Base-by-base conservation (phyloP, 805 yeast genomes). In the Hanseniaspora valbyensis region DNA sequence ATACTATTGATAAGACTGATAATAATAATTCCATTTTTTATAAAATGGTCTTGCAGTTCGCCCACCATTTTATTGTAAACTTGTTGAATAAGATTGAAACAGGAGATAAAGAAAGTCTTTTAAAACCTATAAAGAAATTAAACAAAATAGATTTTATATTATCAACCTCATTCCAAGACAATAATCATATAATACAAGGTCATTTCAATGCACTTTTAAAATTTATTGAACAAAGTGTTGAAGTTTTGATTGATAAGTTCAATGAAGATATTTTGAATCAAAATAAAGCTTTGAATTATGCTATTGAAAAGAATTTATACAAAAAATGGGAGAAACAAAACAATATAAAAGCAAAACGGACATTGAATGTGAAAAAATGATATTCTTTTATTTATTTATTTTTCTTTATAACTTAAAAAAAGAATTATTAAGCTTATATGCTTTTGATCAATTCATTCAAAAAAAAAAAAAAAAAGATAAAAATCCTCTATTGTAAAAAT, bases 51-150 rank as follows among this genome's bases (percentile, higher is more conserved):
- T 8, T 30, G 5, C 18, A 7, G 18, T 28, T 44, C 28, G 26
- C 36, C 9, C 36, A 16, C 10, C 2, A 10, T 19, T n/a, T 21
- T n/a, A 26, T 25, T 8, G 6, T 19, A 13, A 45, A 14, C 13
- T 18, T 26, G 21, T 24, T 28, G 6, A 13, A 24, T 18, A 26
- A 45, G 16, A 28, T 38, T 38, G 34, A 45, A 24, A 32, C 43
- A 28, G 44, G 51, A n/a, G 50, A 44, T 33, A 37, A 37, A 19
- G 44, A 44, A 9, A 41, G 43, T 19, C 30, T 51, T 36, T 41
- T 30, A 28, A 44, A 34, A 21, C 42, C 46, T 7, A 28, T 51
- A 12, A 38, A 36, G 19, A 40, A 41, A 19, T n/a, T 29, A 18
- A 34, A 45, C 22, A 38, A 45, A 25, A 37, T 24, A 1, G 37